A percentile compares a stretch with the other conserved stretches of the same genome.
Evolutionary conservation across 1,284 basidiomycete genomes (phyloP).

Genomic region (Marasmius fiardii): DNA sequence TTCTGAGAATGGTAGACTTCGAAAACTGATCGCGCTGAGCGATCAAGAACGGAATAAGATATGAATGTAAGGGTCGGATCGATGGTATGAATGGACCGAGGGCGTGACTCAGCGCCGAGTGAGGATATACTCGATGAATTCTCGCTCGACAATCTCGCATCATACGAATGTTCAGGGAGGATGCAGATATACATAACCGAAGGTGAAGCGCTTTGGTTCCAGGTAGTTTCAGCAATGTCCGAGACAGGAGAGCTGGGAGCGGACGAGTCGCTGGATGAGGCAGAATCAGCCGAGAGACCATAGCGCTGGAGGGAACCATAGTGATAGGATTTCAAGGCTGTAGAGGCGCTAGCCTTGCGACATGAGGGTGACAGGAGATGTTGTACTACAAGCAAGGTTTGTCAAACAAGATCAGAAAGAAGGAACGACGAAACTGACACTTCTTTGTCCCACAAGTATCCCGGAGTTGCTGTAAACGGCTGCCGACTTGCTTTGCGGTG

Average conservation of each 20-base stretch:
- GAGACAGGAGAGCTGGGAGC: slow-evolving; percentile 33
- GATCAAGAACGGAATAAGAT: slow-evolving; percentile 30
- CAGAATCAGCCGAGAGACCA: slow-evolving; percentile 1
- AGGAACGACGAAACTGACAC: slow-evolving; percentile 37
- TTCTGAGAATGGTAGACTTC: slow-evolving; percentile 34
- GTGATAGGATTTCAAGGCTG: slow-evolving; percentile 18
- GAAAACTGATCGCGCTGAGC: slow-evolving; percentile 51
- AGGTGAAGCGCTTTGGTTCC: slow-evolving; percentile 23
- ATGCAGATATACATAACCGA: slow-evolving; percentile 59
- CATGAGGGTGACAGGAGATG: slow-evolving; percentile 37
- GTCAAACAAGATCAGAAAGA: not conserved
- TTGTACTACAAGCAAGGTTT: slow-evolving; percentile 30
- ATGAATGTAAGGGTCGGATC: slow-evolving; percentile 63
- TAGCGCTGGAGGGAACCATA: slow-evolving; percentile 24
- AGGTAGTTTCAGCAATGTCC: slow-evolving; percentile 25
- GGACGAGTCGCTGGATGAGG: slow-evolving; percentile 35
- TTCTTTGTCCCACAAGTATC: slow-evolving; percentile 64
- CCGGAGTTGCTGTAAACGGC: slow-evolving; percentile 67
- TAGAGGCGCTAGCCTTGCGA: slow-evolving; percentile 21
- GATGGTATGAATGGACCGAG: slow-evolving; percentile 52
- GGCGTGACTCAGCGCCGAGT: slow-evolving; percentile 30
- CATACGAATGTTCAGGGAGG: slow-evolving; percentile 31
- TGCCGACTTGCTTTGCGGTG: slow-evolving; percentile 71
- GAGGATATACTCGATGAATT: slow-evolving; percentile 11
- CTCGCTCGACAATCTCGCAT: slow-evolving; percentile 1